These are phyloP conservation scores for Mycosphaerelloides madeirae DNA, from an alignment of 2,329 filamentous ascomycete genomes.

Conservation along the genomic window DNA sequence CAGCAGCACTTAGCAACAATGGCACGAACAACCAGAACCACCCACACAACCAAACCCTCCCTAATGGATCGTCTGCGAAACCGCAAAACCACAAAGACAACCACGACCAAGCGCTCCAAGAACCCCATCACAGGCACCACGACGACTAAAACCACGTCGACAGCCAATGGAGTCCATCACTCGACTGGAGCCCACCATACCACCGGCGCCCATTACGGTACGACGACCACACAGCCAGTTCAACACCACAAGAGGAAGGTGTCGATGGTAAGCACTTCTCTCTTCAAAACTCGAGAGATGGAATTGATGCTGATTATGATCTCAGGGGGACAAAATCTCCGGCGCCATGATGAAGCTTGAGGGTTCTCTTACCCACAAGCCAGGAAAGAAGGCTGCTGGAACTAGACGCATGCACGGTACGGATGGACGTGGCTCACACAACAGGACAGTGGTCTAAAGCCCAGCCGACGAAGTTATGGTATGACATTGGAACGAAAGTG, in stretches of 20 bases:
- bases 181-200: constrained; percentile 5
- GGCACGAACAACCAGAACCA: constrained; percentile 22
- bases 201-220: constrained; percentile 14
- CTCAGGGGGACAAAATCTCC: constrained; percentile 66
- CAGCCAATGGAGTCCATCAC: neutral
- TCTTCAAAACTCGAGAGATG: neutral
- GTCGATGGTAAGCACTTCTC: constrained; percentile 22
- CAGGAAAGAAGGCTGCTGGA: constrained; percentile 59
- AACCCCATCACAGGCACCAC: constrained; percentile 41
- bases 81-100: constrained; percentile 37
- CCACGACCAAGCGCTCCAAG: constrained; percentile 40
- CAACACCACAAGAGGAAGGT: constrained; percentile 65
- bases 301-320: constrained; percentile 17
- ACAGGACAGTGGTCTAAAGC: too few species aligned
- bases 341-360: constrained; percentile 70
- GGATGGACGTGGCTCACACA: constrained; percentile 26
- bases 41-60: constrained; percentile 44
- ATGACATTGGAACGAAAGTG: neutral
- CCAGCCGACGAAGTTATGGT: constrained; percentile 11
- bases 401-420: constrained; percentile 34
- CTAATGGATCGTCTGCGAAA: constrained; percentile 52
- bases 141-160: constrained; percentile 31
- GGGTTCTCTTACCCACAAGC: constrained; percentile 62
- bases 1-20: constrained; percentile 5
- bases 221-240: constrained; percentile 35